Conservation (phyloP, 2,329 filamentous ascomycete species). For the Fusarium sp. region DNA sequence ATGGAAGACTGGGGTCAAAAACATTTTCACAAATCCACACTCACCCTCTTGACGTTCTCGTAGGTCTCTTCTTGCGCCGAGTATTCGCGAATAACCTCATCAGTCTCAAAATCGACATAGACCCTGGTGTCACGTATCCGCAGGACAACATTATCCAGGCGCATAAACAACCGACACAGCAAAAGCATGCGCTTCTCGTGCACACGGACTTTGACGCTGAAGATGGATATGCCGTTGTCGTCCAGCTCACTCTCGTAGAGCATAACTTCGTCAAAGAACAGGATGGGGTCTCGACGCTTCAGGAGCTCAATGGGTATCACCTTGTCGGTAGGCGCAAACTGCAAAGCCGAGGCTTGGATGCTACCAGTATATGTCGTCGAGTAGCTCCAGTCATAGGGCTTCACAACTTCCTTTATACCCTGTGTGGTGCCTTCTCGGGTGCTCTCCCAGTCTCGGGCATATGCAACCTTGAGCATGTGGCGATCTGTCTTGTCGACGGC, state of each 20-base stretch:
- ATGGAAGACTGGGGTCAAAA: neutral
- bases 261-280: conserved; percentile 96
- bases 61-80: conserved; percentile 87
- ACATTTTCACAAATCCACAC: conserved; percentile 45
- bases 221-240: conserved; percentile 92
- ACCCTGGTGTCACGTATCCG: conserved; percentile 89
- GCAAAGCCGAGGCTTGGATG: conserved; percentile 52
- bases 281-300: conserved; percentile 88
- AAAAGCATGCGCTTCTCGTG: conserved; percentile 91
- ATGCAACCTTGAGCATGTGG: conserved; percentile 91
- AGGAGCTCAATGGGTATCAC: conserved; percentile 87
- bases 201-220: conserved; percentile 91
- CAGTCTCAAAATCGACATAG: conserved; percentile 86
- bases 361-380: conserved; percentile 88
- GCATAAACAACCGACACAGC: conserved; percentile 88
- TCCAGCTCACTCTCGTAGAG: conserved; percentile 98
- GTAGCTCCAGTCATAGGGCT: conserved; percentile 98
- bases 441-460: conserved; percentile 85
- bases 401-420: conserved; percentile 92
- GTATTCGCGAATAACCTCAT: conserved; percentile 88
- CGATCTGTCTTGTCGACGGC: conserved; percentile 92
- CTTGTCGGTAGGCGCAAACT: conserved; percentile 47
- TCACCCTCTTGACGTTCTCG: conserved; percentile 76
- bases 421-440: conserved; percentile 79
- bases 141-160: conserved; percentile 89